phyloP scores from a whole-genome alignment of 805 yeast genomes.

The Lipomyces sp. region DNA sequence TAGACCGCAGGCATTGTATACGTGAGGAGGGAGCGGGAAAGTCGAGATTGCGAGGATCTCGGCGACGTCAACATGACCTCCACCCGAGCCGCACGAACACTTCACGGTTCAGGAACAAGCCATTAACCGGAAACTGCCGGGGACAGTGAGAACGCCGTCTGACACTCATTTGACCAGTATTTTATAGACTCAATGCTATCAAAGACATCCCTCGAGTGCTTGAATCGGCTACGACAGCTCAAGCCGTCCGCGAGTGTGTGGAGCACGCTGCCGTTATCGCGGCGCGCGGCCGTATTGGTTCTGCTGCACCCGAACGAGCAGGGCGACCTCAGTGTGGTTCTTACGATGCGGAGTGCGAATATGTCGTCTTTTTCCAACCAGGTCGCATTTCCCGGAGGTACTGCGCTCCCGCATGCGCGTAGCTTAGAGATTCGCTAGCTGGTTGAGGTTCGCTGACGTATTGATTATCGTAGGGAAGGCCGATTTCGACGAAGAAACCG shows the following conservation, averaged over 20 bases:
- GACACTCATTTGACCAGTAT: too few relatives aligned
- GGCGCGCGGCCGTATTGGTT: conserved; percentile 79
- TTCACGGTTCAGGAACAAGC: too few relatives aligned
- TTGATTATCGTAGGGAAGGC: conserved; percentile 88
- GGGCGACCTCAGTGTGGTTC: conserved; percentile 73
- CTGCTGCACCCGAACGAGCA: conserved; percentile 58
- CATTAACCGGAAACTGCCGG: too few relatives aligned
- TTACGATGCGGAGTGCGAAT: conserved; percentile 71
- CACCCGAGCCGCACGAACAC: too few relatives aligned
- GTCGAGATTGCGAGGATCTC: too few relatives aligned
- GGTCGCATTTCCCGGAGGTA: conserved; percentile 90
- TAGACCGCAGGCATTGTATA: too few relatives aligned
- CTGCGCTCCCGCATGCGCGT: too few relatives aligned
- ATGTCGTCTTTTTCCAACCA: conserved; percentile 82
- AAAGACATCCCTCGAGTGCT: conserved; percentile 11
- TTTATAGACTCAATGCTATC: conserved; percentile 12
- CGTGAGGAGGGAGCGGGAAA: too few relatives aligned
- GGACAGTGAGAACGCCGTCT: too few relatives aligned
- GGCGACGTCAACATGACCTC: too few relatives aligned
- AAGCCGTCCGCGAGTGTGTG: conserved; percentile 38
- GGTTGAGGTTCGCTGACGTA: too few relatives aligned
- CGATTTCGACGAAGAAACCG: conserved; percentile 59
- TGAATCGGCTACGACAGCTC: conserved; percentile 22
- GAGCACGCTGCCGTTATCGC: conserved; percentile 55
- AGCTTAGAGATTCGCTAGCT: too few relatives aligned